Conservation (phyloP, 306 rosid species). For the Corylus avellana region DNA sequence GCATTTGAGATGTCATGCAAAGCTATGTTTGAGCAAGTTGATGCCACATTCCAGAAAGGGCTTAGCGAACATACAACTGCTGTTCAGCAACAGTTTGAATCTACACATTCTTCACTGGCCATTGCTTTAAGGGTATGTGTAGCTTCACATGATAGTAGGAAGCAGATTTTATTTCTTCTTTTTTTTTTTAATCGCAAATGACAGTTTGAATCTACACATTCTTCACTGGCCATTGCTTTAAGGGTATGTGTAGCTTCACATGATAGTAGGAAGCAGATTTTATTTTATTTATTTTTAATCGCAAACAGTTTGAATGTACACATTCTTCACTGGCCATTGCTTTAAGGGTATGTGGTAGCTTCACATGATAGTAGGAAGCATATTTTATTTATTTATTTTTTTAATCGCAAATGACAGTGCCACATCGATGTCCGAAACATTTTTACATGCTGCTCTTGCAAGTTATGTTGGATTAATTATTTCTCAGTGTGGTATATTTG, state of each 20-base stretch:
- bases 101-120: constrained; percentile 64
- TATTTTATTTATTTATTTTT: background rate
- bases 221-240: constrained; percentile 60
- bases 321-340: constrained; percentile 64
- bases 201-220: constrained; percentile 52
- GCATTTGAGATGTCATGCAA: constrained; percentile 68
- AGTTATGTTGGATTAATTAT: background rate
- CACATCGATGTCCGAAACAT: background rate
- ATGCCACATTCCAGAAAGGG: constrained; percentile 62
- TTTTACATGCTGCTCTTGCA: background rate
- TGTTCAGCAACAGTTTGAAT: constrained; percentile 66
- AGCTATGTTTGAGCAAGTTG: constrained; percentile 70
- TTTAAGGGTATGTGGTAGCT: constrained; percentile 52
- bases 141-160: constrained; percentile 4
- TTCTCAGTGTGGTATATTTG: background rate
- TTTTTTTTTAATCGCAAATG: background rate
- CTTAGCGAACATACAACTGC: constrained; percentile 47
- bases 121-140: constrained; percentile 61
- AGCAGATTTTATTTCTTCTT: constrained; percentile 7
- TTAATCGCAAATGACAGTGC: background rate
- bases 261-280: constrained; percentile 18
- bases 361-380: constrained; percentile 16
- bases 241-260: constrained; percentile 46
- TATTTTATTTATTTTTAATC: background rate
- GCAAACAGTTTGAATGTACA: constrained; percentile 59